Conservation (phyloP, 2,329 filamentous ascomycete genomes). For the Colletotrichum ledebouriae region DNA sequence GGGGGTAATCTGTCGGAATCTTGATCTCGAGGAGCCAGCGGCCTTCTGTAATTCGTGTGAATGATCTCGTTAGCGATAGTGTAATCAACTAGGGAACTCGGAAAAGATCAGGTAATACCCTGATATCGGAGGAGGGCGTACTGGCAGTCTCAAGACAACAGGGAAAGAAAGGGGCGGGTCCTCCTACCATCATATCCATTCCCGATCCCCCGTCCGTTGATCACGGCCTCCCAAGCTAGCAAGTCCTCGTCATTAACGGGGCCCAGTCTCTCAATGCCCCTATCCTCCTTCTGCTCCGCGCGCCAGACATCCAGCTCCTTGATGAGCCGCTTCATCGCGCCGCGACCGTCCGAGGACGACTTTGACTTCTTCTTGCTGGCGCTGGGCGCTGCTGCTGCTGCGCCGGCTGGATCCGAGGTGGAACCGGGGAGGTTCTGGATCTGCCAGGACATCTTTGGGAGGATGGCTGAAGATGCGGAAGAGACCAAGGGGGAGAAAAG, state of each 20-base stretch:
- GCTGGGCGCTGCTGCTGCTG: slow-evolving; percentile 31
- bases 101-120: no score
- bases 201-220: slow-evolving; percentile 70
- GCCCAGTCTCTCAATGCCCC: slow-evolving; percentile 71
- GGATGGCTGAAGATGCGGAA: neutral
- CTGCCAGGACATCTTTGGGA: slow-evolving; percentile 41
- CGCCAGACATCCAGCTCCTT: slow-evolving; percentile 70
- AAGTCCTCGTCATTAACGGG: slow-evolving; percentile 68
- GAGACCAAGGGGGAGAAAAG: neutral
- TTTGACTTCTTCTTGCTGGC: slow-evolving; percentile 39
- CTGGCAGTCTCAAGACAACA: no score
- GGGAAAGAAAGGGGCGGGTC: neutral
- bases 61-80: neutral
- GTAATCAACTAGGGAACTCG: no score
- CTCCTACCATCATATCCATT: slow-evolving; percentile 68
- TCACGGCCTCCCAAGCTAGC: slow-evolving; percentile 70
- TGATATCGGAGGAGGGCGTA: no score
- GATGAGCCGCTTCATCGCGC: slow-evolving; percentile 68
- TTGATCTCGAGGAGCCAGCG: slow-evolving; percentile 85
- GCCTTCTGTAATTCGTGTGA: slow-evolving; percentile 63
- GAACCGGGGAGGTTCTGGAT: slow-evolving; percentile 43
- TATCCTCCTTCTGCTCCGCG: slow-evolving; percentile 61
- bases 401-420: slow-evolving; percentile 27
- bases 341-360: slow-evolving; percentile 54
- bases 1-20: slow-evolving; percentile 84